phyloP scores from a whole-genome alignment of 768 basidiomycete species.

The Rhodotorula paludigena region DNA sequence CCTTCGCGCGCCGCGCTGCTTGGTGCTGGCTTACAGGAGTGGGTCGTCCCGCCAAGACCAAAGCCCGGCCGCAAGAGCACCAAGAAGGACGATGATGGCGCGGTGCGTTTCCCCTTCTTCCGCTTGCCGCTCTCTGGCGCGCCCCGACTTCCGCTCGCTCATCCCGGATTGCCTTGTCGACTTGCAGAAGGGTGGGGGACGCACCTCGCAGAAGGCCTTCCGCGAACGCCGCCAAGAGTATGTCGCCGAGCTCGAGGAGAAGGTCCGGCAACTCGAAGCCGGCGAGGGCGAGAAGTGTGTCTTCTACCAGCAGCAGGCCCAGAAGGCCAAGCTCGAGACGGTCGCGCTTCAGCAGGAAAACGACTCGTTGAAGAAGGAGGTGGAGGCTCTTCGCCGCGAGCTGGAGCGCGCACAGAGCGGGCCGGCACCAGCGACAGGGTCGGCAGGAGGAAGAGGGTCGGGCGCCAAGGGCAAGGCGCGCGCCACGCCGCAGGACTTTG shows the following conservation, averaged over 20 bases:
- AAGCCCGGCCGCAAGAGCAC: slow-evolving; percentile 8
- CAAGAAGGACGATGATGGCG: not conserved
- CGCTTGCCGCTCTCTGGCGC: not conserved
- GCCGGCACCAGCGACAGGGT: not conserved
- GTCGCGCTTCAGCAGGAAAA: slow-evolving; percentile 25
- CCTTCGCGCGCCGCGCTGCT: too few species aligned
- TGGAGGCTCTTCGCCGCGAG: slow-evolving; percentile 26
- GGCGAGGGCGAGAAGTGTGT: slow-evolving; percentile 38
- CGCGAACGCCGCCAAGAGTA: slow-evolving; percentile 35
- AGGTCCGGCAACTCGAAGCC: slow-evolving; percentile 32
- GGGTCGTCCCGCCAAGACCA: not conserved
- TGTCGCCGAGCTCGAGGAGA: slow-evolving; percentile 36
- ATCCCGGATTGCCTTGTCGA: not conserved
- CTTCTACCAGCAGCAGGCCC: slow-evolving; percentile 38
- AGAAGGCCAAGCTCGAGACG: slow-evolving; percentile 29
- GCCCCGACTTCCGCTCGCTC: not conserved
- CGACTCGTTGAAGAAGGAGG: slow-evolving; percentile 13
- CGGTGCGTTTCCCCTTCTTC: not conserved
- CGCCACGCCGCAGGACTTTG: slow-evolving; percentile 4
- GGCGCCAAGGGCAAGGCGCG: slow-evolving; percentile 15
- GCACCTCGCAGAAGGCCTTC: slow-evolving; percentile 27
- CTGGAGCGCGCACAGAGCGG: slow-evolving; percentile 8
- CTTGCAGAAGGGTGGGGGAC: not conserved
- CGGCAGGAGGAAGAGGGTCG: not conserved
- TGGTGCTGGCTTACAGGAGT: not conserved